Conservation (phyloP, 1,284 basidiomycete species). For the Agroathelia rolfsii region DNA sequence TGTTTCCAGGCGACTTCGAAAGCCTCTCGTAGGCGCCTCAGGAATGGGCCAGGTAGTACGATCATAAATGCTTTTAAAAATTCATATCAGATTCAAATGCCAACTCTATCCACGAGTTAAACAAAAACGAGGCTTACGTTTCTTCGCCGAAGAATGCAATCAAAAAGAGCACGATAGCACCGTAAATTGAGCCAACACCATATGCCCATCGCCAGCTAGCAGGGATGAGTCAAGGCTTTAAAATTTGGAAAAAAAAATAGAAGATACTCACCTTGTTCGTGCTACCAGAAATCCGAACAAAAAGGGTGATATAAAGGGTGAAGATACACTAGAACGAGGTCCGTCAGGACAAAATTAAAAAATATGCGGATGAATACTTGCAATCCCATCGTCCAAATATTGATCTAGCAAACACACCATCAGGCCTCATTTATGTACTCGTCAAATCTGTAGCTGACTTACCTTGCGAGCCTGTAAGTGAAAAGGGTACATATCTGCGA, state of each 20-base stretch:
- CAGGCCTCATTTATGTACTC: neutral
- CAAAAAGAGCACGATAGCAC: constrained; percentile 27
- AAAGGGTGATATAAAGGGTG: constrained; percentile 36
- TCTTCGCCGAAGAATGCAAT: constrained; percentile 35
- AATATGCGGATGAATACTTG: too few relatives aligned
- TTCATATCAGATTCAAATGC: neutral
- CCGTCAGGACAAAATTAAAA: too few relatives aligned
- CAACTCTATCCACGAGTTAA: constrained; percentile 1
- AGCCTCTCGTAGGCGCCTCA: constrained; percentile 18
- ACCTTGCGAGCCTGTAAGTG: constrained; percentile 40
- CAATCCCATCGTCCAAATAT: constrained; percentile 40
- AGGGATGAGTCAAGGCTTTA: neutral
- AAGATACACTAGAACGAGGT: too few relatives aligned
- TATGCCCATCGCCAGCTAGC: constrained; percentile 38
- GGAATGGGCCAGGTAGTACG: constrained; percentile 30
- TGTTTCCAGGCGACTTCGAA: constrained; percentile 31
- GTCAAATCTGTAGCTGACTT: constrained; percentile 2
- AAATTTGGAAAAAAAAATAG: neutral
- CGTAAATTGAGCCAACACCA: constrained; percentile 34
- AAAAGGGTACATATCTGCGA: constrained; percentile 39
- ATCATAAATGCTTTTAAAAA: constrained; percentile 34
- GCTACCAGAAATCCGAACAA: constrained; percentile 37
- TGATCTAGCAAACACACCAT: constrained; percentile 20
- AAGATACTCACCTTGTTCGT: constrained; percentile 20
- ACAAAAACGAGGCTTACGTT: constrained; percentile 23